Evolutionary conservation across 257 asterid species (phyloP), one percentile per base, ranked within the genome.

Genomic region (Parsonsia alboflavescens): DNA sequence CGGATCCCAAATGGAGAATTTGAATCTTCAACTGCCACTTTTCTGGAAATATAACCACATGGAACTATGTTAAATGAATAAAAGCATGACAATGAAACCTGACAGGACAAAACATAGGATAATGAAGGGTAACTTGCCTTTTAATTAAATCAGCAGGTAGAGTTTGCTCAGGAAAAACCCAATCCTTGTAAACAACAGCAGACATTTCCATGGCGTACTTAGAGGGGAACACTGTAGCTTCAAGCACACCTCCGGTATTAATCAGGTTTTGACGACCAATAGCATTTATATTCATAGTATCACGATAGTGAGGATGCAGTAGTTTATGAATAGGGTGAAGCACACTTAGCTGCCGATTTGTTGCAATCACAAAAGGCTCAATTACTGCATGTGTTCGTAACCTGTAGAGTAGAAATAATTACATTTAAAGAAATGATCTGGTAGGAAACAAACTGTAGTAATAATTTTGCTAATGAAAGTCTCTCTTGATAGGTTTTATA

Each of bases 271-370:
- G 92, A 19, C 97, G 82, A 30, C 80, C 96, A 76, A 92, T 61
- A 8, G 96, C 93, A 61, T 92, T 90, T 76, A 92, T 79, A 76
- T 87, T 77, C 96, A 90, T 92, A 0, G 96, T 90, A 66, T 92
- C 93, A 7, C 84, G 81, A 75, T 87, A 92, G 73, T 92, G 97
- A 80, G 97, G 96, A 81, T 83, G 86, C 78, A 92, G 84, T 63
- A 92, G 93, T 86, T 90, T 89, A 82, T 90, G 80, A 76, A 92
- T 86, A 6, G 96, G 97, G 76, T 92, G 97, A 73, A 92, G 88
- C n/a, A 83, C 75, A 57, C 97, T 90, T 72, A 90, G 86, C 76
- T 88, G 89, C 82, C 97, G 79, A 77, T 88, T 86, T 62, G 96
- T 83, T 76, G 96, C 91, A 50, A 92, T 88, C 61, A 92, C 84